phyloP scores from a whole-genome alignment of 1,284 basidiomycete genomes.

The Athelia psychrophila region DNA sequence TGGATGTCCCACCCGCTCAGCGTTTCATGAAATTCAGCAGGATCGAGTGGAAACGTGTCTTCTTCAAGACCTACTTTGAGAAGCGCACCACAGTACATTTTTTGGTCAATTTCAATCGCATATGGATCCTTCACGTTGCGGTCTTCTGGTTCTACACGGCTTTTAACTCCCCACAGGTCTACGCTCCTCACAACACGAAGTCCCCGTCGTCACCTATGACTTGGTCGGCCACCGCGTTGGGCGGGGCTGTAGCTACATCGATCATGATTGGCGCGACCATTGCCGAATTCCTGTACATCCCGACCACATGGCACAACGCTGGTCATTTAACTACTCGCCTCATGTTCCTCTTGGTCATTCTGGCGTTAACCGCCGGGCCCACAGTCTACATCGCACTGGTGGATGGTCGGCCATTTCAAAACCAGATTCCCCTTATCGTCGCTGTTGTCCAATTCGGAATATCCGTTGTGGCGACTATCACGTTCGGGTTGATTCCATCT shows the following conservation, averaged over 20 bases:
- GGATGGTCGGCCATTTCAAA: slow-evolving; percentile 51
- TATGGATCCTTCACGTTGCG: slow-evolving; percentile 92
- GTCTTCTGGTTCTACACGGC: slow-evolving; percentile 95
- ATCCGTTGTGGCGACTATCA: slow-evolving; percentile 75
- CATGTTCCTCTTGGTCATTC: slow-evolving; percentile 82
- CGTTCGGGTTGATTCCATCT: slow-evolving; percentile 85
- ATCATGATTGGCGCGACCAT: slow-evolving; percentile 93
- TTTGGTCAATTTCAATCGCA: slow-evolving; percentile 95
- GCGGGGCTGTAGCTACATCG: slow-evolving; percentile 83
- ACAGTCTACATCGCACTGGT: slow-evolving; percentile 89
- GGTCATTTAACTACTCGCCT: slow-evolving; percentile 89
- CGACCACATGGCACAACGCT: slow-evolving; percentile 97
- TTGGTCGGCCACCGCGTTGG: slow-evolving; percentile 91
- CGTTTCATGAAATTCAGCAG: slow-evolving; percentile 89
- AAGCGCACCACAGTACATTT: slow-evolving; percentile 91
- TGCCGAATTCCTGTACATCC: slow-evolving; percentile 92
- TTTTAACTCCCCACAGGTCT: slow-evolving; percentile 94
- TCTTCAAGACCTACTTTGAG: slow-evolving; percentile 97
- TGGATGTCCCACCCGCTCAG: slow-evolving; percentile 87
- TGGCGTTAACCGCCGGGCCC: slow-evolving; percentile 85
- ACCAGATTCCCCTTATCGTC: slow-evolving; percentile 76
- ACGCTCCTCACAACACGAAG: slow-evolving; percentile 64
- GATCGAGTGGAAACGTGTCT: slow-evolving; percentile 89
- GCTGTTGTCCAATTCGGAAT: slow-evolving; percentile 89
- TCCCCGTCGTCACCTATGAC: slow-evolving; percentile 75